Conservation (phyloP, 2,329 filamentous ascomycete genomes). For the Aphanoascus verrucosus region DNA sequence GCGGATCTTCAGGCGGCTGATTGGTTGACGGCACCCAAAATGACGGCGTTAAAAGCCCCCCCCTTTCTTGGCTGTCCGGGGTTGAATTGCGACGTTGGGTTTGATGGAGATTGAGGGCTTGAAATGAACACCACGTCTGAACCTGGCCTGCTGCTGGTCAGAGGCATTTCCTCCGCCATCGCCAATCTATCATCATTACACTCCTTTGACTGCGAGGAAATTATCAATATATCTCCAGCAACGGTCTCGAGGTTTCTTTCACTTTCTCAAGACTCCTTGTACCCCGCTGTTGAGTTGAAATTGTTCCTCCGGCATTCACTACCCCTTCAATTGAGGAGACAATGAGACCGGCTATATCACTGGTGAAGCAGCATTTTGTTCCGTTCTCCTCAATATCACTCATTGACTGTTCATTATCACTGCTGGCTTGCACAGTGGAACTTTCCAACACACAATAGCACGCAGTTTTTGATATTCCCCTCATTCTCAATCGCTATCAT, state of each 20-base stretch:
- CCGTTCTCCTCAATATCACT: not conserved
- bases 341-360: conserved; percentile 1
- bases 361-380: not conserved
- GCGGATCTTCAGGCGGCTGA: too few species aligned
- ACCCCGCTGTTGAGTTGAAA: not conserved
- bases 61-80: too few species aligned
- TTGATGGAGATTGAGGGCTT: not conserved
- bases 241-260: not conserved
- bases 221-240: not conserved
- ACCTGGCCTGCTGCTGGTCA: not conserved
- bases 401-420: not conserved
- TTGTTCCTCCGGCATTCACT: not conserved
- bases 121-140: not conserved
- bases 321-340: not conserved
- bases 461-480: not conserved
- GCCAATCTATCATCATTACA: not conserved
- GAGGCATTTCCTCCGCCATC: not conserved
- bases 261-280: not conserved
- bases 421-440: not conserved
- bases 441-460: conserved; percentile 2
- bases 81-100: not conserved
- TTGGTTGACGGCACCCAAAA: too few species aligned
- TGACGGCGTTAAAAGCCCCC: too few species aligned
- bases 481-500: not conserved
- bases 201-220: not conserved